phyloP scores from a whole-genome alignment of 352 stramenopile genomes.

The Phytophthora foliorum region DNA sequence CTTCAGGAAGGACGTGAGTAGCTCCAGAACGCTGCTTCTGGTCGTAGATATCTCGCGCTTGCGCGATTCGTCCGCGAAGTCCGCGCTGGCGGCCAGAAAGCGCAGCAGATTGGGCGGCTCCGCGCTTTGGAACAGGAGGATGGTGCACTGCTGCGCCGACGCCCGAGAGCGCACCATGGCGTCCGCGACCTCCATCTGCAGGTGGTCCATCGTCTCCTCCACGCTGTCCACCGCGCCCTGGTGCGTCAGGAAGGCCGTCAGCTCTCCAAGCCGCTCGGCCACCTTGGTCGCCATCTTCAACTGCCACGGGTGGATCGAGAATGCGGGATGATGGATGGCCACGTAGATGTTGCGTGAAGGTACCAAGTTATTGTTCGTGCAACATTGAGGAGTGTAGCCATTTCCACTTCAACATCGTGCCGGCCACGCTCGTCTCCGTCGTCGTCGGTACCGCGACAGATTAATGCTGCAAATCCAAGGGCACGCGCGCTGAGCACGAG shows the following conservation, averaged over 20 bases:
- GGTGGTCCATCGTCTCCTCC: constrained; percentile 68
- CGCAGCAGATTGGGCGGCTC: constrained; percentile 62
- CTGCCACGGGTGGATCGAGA: constrained; percentile 2
- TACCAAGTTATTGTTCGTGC: neutral
- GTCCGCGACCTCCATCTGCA: constrained; percentile 52
- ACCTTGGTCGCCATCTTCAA: constrained; percentile 59
- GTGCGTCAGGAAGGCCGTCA: constrained; percentile 68
- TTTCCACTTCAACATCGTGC: neutral
- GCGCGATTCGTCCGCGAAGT: constrained; percentile 58
- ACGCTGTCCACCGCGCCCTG: constrained; percentile 69
- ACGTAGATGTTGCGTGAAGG: neutral
- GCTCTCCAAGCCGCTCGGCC: constrained; percentile 66
- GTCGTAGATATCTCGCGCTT: constrained; percentile 69
- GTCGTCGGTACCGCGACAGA: too few relatives aligned
- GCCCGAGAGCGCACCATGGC: constrained; percentile 69
- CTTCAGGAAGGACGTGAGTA: constrained; percentile 66
- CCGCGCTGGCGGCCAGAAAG: constrained; percentile 65
- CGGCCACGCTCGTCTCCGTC: too few relatives aligned
- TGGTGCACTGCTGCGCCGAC: constrained; percentile 70
- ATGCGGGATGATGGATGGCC: neutral
- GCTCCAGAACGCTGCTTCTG: constrained; percentile 55
- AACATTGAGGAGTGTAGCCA: neutral
- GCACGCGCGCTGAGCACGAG: too few relatives aligned
- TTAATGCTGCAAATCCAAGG: too few relatives aligned
- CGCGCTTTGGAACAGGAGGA: constrained; percentile 64